A percentile compares a stretch with the other conserved stretches of the same genome.
Conservation (phyloP, 352 stramenopile genomes). For the Lagenidium sp. region DNA sequence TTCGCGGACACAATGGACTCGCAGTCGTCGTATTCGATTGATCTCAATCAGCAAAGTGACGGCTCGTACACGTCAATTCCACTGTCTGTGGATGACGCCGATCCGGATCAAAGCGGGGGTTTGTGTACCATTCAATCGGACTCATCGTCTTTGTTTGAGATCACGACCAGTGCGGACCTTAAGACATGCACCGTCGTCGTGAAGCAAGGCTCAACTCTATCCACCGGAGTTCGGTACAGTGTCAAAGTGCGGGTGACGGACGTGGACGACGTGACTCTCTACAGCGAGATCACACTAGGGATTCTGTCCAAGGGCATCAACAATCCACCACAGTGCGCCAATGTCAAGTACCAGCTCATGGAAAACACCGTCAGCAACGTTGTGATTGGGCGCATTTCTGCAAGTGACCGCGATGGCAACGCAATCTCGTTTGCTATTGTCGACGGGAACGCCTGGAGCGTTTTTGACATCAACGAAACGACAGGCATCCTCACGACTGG, state of each 20-base stretch:
- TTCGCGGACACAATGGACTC: constrained; percentile 25
- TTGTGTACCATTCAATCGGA: constrained; percentile 28
- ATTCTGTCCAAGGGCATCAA: constrained; percentile 40
- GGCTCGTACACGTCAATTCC: constrained; percentile 31
- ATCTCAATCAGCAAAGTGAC: constrained; percentile 32
- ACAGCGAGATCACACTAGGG: constrained; percentile 26
- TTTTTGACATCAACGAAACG: constrained; percentile 36
- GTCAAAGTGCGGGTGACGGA: constrained; percentile 29
- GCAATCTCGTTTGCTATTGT: constrained; percentile 29
- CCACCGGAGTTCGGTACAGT: constrained; percentile 7
- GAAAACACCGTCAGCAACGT: constrained; percentile 30
- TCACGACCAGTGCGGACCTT: constrained; percentile 15
- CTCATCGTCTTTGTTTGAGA: constrained; percentile 16
- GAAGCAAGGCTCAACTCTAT: constrained; percentile 3
- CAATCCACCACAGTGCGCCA: constrained; percentile 28
- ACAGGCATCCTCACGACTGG: constrained; percentile 29
- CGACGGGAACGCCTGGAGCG: constrained; percentile 22
- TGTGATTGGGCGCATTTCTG: constrained; percentile 12
- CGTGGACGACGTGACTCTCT: constrained; percentile 19
- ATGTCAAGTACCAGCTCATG: constrained; percentile 17
- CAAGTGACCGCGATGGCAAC: constrained; percentile 25
- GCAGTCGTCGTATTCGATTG: constrained; percentile 25
- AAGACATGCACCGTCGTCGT: constrained; percentile 16
- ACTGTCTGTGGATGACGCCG: constrained; percentile 29
- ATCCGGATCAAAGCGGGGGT: constrained; percentile 32